Base-by-base conservation (phyloP, 176 grass and related monocot species). In the Bromus sterilis region DNA sequence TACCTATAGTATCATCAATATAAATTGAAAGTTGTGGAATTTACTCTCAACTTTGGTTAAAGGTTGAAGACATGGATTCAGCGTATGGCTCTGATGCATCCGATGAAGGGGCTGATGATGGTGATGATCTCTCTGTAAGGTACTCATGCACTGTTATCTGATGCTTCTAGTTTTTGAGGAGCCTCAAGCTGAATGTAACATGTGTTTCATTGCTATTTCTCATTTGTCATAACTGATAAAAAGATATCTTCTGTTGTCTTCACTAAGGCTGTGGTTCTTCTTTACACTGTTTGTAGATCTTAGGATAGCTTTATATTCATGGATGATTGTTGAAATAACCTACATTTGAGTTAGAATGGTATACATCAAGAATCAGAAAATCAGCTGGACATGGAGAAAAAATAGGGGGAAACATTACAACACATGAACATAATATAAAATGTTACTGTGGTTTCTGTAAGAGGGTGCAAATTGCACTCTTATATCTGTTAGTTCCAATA, bases 51-150 rank as follows among this genome's bases (percentile, higher is more conserved):
- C 84, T 89, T 82, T 90, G 86, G 48, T 95, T 77, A 70, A 85
- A 95, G 93, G 35, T 95, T 87, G 93, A 95, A 85, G 87, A 80
- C 64, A 33, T 64, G 78, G 90, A 95, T 82, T 49, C 66, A 32
- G 46, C 89, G 32, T 78, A 63, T 64, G 87, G 87, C 67, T 87
- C 86, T 30, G 93, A 92, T 78, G 89, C 88, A 83, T 78, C 80
- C 37, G 89, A 95, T 23, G 89, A 95, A 49, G 81, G 78, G 68
- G 88, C 65, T 61, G 89, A 86, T 68, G 87, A 89, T 88, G 87
- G 78, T 63, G 93, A 92, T 85, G 93, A 91, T 72, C 87, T 92
- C 69, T 95, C 89, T 92, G 84, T 86, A 85, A 92, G 93, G 93
- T 95, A 95, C 48, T 75, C 61, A 82, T 79, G 68, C 24, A 28